Base-by-base conservation (phyloP, 805 yeast species). In the Phaffomyces opuntiae region DNA sequence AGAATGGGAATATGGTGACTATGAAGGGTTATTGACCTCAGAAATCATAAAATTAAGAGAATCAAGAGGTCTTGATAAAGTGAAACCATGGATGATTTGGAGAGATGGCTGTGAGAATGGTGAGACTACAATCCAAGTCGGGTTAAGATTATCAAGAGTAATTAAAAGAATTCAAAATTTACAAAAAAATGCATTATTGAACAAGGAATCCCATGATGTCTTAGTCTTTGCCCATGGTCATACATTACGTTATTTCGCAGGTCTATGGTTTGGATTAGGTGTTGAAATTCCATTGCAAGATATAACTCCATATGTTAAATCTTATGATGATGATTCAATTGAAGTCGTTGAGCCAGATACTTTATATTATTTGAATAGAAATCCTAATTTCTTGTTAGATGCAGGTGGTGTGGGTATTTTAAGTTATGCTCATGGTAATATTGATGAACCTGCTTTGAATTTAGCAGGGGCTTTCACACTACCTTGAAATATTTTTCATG, bases 1-100 rank as follows among this genome's bases (percentile, higher is more conserved):
- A 55, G 98, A 91, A 66, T 91, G 97, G 97, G 95, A 87, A 53
- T 91, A 91, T 58, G 98, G 98, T 54, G 93, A 87, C 59, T 91
- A 91, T 63, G 98, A 91, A 70, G 98, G 98, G 6, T 64, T 81
- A 53, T 61, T 74, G 47, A 84, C 96, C 2, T 62, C 67, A 7
- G 78, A 90, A 56, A 88, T 90, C 62, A 67, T 73, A 38, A 76
- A 70, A 13, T 64, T 78, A 53, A 77, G 96, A 61, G 66, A 67
- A 26, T 55, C 66, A 27, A 72, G 81, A 45, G 95, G 93, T 0
- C 64, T 85, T 36, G 77, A 69, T 39, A 49, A 55, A 31, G 73
- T 69, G 36, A 57, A 53, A 33, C 68, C 69, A 5, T 89, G 96
- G 96, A 68, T 73, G 45, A 89, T 91, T 61, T 90, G 96, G 95